These are phyloP conservation scores for Botrytis medusae DNA, from an alignment of 2,329 filamentous ascomycete genomes.

Conservation along the genomic window DNA sequence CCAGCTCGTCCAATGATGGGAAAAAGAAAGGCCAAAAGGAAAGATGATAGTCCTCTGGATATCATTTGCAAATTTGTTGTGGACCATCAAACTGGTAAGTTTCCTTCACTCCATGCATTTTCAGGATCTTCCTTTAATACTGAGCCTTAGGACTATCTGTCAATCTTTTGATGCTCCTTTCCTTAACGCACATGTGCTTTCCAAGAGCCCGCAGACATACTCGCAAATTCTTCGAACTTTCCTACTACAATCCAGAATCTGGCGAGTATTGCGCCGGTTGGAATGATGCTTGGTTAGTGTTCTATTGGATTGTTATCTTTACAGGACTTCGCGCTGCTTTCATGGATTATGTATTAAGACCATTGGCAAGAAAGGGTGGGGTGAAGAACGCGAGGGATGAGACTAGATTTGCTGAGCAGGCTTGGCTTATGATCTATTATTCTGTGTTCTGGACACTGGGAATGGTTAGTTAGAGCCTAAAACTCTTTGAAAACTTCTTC, in stretches of 20 bases:
- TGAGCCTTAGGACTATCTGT: constrained; percentile 68
- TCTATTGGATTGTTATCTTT: constrained; percentile 78
- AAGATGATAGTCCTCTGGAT: constrained; percentile 61
- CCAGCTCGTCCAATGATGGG: constrained; percentile 26
- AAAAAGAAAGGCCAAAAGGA: constrained; percentile 55
- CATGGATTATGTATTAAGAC: constrained; percentile 86
- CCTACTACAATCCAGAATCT: constrained; percentile 71
- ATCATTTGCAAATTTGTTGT: constrained; percentile 68
- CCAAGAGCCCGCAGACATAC: constrained; percentile 77
- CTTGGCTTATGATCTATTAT: constrained; percentile 87
- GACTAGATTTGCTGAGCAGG: constrained; percentile 89
- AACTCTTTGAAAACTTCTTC: not conserved
- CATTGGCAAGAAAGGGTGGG: constrained; percentile 70
- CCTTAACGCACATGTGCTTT: constrained; percentile 78
- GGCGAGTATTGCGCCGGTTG: constrained; percentile 73
- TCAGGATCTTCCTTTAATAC: constrained; percentile 21
- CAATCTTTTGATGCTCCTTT: constrained; percentile 80
- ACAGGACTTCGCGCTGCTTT: constrained; percentile 79
- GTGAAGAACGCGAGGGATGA: constrained; percentile 74
- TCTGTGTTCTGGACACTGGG: constrained; percentile 78
- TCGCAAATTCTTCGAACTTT: constrained; percentile 84
- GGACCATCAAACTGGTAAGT: constrained; percentile 76
- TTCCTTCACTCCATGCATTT: not conserved
- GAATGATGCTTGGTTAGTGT: constrained; percentile 76
- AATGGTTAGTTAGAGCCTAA: constrained; percentile 57